Evolutionary conservation across 352 stramenopile genomes (phyloP), one percentile per base, ranked within the genome.

Genomic region (Lagenidium sp.): DNA sequence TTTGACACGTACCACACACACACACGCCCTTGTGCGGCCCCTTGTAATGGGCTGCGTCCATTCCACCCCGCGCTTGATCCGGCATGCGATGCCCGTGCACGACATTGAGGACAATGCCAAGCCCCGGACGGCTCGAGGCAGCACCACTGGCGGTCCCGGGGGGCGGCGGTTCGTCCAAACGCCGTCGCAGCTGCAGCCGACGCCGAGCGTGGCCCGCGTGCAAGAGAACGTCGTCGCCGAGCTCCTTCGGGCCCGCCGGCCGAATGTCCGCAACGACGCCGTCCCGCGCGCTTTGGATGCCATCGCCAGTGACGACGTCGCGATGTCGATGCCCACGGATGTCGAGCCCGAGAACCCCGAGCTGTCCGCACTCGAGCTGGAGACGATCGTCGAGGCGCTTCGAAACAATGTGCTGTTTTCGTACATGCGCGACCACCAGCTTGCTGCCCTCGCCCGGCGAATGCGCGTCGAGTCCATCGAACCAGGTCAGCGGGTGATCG

Each of bases 401-500:
- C 55, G 63, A 18, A 63, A 68, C 20, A 90, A 96, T 51, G 63
- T 83, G 21, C 60, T 85, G 12, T 94, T 95, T 52, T 83, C 73
- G 34, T 81, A 63, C 41, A 81, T 95, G 43, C 57, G 79, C 18
- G 47, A 55, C 1, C 59, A 89, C n/a, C 68, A 92, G 38, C 69
- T 97, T 36, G 58, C 72, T 23, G 65, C 73, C 19, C 49, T 96
- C 23, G 70, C 78, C 0, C 69, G 67, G 20, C 75, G 69, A 44
- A 86, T 95, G 62, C 65, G 75, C 30, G 73, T 93, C 49, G 71
- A 89, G 37, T 62, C 66, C 16, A 85, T 92, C 44, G 71, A 70
- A 19, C 63, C 63, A 8, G 74, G 79, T 4, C 77, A 90, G 56
- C 73, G 50, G 7, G 79, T 97, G 13, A 71, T 92, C 16, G 68